Evolutionary conservation across 176 grass and related monocot genomes (phyloP).

Genomic region (Guadua angustifolia): DNA sequence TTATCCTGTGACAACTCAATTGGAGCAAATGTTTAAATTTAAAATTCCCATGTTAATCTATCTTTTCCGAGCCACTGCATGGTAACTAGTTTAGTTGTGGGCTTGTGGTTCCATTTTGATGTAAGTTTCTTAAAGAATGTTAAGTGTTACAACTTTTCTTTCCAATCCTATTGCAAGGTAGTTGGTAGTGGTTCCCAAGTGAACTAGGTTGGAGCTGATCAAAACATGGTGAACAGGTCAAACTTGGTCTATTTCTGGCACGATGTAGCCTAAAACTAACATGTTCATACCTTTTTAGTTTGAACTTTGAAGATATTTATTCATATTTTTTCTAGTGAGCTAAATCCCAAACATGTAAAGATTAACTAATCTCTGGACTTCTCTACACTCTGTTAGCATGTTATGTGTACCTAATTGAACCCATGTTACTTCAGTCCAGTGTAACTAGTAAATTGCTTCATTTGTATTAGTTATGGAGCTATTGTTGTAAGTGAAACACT

Average conservation of each 20-base stretch:
- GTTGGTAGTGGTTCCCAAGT: slow-evolving; percentile 5
- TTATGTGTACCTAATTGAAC: not conserved
- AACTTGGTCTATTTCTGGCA: slow-evolving; percentile 26
- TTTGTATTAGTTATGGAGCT: slow-evolving; percentile 12
- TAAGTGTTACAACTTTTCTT: slow-evolving; percentile 7
- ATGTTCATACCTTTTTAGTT: slow-evolving; percentile 15
- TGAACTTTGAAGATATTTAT: slow-evolving; percentile 6
- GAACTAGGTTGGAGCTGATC: slow-evolving; percentile 15
- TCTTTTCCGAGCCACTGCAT: slow-evolving; percentile 5
- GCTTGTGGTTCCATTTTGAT: slow-evolving; percentile 25
- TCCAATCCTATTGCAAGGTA: slow-evolving; percentile 15
- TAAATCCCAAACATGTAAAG: not conserved
- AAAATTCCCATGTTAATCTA: not conserved
- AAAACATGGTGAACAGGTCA: not conserved
- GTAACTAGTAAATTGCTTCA: not conserved
- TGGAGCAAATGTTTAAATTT: slow-evolving; percentile 14
- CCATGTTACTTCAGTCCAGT: not conserved
- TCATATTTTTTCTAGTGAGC: not conserved
- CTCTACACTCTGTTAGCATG: not conserved
- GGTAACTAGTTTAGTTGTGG: not conserved
- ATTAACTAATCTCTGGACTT: not conserved
- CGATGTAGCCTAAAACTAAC: slow-evolving; percentile 8
- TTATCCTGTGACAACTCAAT: slow-evolving; percentile 18
- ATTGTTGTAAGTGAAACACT: slow-evolving; percentile 7
- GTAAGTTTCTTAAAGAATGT: slow-evolving; percentile 16